Conservation (phyloP, 164 flowering plant species). For the Piper betle region DNA sequence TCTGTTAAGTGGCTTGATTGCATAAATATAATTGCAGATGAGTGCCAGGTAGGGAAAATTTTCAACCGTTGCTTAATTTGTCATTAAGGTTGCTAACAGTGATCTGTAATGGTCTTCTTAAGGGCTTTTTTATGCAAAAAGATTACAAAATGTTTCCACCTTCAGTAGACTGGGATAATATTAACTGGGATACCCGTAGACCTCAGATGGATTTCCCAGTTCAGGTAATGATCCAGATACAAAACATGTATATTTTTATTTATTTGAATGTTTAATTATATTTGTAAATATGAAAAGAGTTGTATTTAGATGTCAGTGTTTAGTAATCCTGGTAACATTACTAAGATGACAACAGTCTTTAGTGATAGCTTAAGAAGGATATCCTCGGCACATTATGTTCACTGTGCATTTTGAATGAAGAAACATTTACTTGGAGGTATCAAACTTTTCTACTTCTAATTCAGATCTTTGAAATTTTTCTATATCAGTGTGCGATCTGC, state of each 20-base stretch:
- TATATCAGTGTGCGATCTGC: constrained; percentile 72
- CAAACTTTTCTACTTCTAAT: neutral
- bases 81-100: neutral
- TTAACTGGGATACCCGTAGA: constrained; percentile 74
- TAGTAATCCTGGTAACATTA: neutral
- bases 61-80: neutral
- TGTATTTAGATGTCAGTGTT: no score
- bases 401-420: neutral
- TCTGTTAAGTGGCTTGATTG: constrained; percentile 95
- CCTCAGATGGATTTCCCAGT: constrained; percentile 98
- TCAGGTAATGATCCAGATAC: constrained; percentile 41
- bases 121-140: constrained; percentile 99
- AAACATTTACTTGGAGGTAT: neutral
- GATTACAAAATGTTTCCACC: constrained; percentile 99
- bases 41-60: constrained; percentile 66
- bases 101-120: constrained; percentile 2
- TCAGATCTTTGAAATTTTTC: neutral
- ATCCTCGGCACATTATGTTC: neutral
- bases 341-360: neutral
- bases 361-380: neutral
- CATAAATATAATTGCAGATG: constrained; percentile 66
- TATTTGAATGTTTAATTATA: no score
- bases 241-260: no score
- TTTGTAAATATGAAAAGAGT: no score
- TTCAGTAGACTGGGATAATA: constrained; percentile 89